These are phyloP conservation scores for Cadophora sp. DNA, from an alignment of 2,329 filamentous ascomycete genomes.

Conservation along the genomic window DNA sequence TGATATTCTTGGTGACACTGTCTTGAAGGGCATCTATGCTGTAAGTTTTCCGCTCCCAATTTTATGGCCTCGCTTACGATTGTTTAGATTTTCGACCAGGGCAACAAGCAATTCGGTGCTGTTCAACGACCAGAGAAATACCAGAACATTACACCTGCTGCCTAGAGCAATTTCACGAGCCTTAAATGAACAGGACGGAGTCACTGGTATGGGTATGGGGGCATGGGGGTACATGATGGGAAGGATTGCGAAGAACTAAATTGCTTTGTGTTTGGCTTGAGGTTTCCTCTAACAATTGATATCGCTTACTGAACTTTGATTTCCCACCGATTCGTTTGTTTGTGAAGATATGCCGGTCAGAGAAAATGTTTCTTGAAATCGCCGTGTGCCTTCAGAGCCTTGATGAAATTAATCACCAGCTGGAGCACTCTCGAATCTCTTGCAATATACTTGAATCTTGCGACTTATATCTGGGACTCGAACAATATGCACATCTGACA, in stretches of 20 bases:
- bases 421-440: too few relatives aligned
- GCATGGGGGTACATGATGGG: not conserved
- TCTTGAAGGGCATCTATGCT: slow-evolving; percentile 65
- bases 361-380: not conserved
- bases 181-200: slow-evolving; percentile 15
- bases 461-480: too few relatives aligned
- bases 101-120: slow-evolving; percentile 61
- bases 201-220: slow-evolving; percentile 19
- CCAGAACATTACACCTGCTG: slow-evolving; percentile 40
- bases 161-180: slow-evolving; percentile 23
- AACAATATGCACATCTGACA: too few relatives aligned
- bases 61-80: slow-evolving; percentile 24
- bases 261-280: slow-evolving; percentile 9
- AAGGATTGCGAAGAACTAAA: not conserved
- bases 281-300: not conserved
- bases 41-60: slow-evolving; percentile 46
- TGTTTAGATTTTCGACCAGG: slow-evolving; percentile 62
- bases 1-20: slow-evolving; percentile 65
- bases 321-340: too few relatives aligned
- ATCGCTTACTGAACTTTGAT: too few relatives aligned
- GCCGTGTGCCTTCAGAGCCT: too few relatives aligned
- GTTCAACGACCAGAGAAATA: slow-evolving; percentile 53
- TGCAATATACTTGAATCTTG: too few relatives aligned
- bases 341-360: not conserved
- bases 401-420: too few relatives aligned